Conservation (phyloP, 2,329 filamentous ascomycete species). For the Falciphora oryzae region DNA sequence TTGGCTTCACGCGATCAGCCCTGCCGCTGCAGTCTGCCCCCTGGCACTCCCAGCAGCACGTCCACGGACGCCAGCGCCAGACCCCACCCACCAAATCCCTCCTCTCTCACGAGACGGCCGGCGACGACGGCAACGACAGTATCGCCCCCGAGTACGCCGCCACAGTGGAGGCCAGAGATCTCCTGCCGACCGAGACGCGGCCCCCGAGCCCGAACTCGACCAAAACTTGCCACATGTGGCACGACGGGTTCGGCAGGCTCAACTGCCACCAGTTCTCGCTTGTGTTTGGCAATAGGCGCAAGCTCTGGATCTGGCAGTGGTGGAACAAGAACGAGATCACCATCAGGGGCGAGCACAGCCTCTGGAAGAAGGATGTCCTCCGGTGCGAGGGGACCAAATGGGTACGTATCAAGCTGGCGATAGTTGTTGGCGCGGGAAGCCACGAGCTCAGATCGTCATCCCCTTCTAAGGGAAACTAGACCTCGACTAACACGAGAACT, state of each 20-base stretch:
- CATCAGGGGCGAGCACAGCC: not conserved
- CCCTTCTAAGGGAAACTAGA: not conserved
- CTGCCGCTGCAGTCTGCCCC: conserved; percentile 1
- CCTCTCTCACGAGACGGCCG: not conserved
- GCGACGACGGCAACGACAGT: not conserved
- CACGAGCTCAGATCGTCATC: too few relatives aligned
- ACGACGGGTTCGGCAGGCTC: not conserved
- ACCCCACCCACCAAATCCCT: not conserved
- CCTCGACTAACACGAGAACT: not conserved
- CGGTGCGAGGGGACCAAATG: not conserved
- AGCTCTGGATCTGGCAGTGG: not conserved
- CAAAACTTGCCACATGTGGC: not conserved
- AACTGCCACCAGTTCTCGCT: not conserved
- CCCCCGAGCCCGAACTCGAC: not conserved
- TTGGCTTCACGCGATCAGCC: conserved; percentile 8
- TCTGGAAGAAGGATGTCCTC: not conserved
- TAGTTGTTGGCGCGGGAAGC: not conserved
- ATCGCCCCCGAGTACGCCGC: not conserved
- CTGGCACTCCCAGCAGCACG: conserved; percentile 1
- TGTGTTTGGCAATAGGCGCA: not conserved
- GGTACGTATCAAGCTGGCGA: not conserved
- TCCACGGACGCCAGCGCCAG: not conserved
- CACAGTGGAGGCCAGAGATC: not conserved
- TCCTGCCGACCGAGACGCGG: not conserved
- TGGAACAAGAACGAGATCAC: conserved; percentile 2